Evolutionary conservation across 306 rosid species (phyloP).

Genomic region (Vicia villosa): DNA sequence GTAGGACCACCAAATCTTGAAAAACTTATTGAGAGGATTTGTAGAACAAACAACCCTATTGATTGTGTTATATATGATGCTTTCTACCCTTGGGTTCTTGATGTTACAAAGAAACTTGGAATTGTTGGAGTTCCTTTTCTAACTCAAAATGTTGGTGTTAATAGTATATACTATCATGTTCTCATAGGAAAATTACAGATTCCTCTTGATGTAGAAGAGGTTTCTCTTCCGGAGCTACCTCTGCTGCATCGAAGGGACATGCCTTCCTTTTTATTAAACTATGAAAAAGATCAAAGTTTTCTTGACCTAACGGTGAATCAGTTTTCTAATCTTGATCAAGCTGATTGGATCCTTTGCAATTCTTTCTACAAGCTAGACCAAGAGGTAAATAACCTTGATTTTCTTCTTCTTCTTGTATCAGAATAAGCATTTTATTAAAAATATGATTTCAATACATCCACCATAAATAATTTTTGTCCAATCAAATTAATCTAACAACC

Average conservation of each 20-base stretch:
- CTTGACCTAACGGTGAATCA: slow-evolving; percentile 8
- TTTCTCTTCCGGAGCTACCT: slow-evolving; percentile 23
- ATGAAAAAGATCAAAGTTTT: not conserved
- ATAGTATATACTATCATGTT: slow-evolving; percentile 29
- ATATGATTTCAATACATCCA: too few species aligned
- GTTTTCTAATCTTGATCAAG: slow-evolving; percentile 34
- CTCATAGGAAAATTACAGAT: not conserved
- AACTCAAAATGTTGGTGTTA: slow-evolving; percentile 27
- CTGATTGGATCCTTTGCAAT: slow-evolving; percentile 39
- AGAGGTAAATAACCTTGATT: slow-evolving; percentile 27
- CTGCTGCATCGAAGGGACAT: slow-evolving; percentile 18
- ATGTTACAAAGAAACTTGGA: slow-evolving; percentile 25
- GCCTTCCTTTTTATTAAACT: slow-evolving; percentile 28
- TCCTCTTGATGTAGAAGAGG: slow-evolving; percentile 16
- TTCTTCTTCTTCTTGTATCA: too few species aligned
- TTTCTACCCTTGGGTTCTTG: slow-evolving; percentile 31
- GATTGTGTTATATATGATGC: slow-evolving; percentile 36
- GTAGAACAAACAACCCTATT: not conserved
- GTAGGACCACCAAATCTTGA: slow-evolving; percentile 27
- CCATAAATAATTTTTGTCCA: too few species aligned
- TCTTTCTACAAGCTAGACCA: slow-evolving; percentile 2
- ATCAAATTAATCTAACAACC: too few species aligned
- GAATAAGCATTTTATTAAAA: too few species aligned
- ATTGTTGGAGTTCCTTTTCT: slow-evolving; percentile 23
- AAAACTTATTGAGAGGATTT: slow-evolving; percentile 28